Base-by-base conservation (phyloP, 106 monocot genomes). In the Hemerocallis citrina region DNA sequence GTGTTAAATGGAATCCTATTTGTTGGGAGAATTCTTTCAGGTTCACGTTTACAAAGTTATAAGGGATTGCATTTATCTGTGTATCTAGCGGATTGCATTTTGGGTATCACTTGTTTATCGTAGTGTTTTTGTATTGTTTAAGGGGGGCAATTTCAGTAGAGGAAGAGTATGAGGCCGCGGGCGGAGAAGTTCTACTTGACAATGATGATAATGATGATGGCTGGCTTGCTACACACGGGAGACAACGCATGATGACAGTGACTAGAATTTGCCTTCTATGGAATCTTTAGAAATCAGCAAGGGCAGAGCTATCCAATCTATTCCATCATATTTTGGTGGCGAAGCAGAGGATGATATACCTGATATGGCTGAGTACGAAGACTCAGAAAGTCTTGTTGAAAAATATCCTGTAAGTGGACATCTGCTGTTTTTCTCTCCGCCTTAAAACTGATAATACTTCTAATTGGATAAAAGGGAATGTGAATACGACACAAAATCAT, bases 151-250 rank as follows among this genome's bases (percentile, higher is more conserved):
- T 72, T 4, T 88, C 98, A 7, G 79, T 92, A 30, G 92, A 99
- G 58, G 88, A 92, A 75, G 92, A 92, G 63, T 92, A 92, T 9
- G 92, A 99, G 65, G 92, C 98, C 35, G 82, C 85, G 20, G 98
- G 88, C 27, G 98, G 85, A 12, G 98, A 99, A 69, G 62, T 88
- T 43, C 85, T 99, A 32, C 70, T 99, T 29, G 98, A 84, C 37
- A 65, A 80, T 48, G 85, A 90, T 29, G 85, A 98, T 34, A 47
- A 59, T 41, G n/a, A n/a, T n/a, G 85, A 92, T 63, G 98, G 88
- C 7, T 99, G 98, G 98, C 77, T 99, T 27, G 98, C 98, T 0
- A 99, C 98, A 34, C 98, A 99, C 76, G 98, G 98, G 54, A 92
- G 47, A 65, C 81, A 4, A 76, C 64, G 23, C 27, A 15, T 19